Evolutionary conservation across 352 stramenopile genomes (phyloP).

Genomic region (Phytopythium cucurbitacearum): DNA sequence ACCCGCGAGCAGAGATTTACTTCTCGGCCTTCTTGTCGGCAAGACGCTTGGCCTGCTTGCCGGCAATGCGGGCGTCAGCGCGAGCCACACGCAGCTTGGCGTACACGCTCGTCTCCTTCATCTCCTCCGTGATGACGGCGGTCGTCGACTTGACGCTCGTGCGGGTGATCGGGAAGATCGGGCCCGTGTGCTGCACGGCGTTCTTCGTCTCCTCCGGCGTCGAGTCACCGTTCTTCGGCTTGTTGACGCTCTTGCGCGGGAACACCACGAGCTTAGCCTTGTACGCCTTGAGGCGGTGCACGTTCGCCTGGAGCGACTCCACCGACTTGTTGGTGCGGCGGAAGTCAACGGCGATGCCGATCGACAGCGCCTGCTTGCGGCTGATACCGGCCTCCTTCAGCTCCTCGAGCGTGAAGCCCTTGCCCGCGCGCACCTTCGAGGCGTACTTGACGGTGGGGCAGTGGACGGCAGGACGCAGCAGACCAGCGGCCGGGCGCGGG

Average conservation of each 20-base stretch:
- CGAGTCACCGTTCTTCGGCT: constrained; percentile 94
- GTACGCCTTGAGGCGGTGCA: constrained; percentile 98
- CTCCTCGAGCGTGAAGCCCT: constrained; percentile 99
- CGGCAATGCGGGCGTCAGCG: constrained; percentile 81
- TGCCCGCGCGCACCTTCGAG: constrained; percentile 96
- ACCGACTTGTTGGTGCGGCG: constrained; percentile 97
- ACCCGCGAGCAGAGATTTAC: constrained; percentile 38
- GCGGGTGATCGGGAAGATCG: constrained; percentile 76
- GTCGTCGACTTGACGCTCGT: constrained; percentile 73
- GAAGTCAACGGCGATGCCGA: constrained; percentile 99
- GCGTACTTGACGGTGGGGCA: constrained; percentile 98
- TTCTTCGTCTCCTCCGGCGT: constrained; percentile 88
- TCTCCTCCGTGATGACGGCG: constrained; percentile 80
- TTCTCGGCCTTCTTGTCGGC: constrained; percentile 86
- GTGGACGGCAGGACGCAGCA: constrained; percentile 96
- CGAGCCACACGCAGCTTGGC: constrained; percentile 80
- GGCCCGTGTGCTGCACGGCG: constrained; percentile 87
- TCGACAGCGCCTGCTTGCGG: constrained; percentile 93
- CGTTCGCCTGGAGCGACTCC: constrained; percentile 95
- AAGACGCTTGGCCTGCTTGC: constrained; percentile 88
- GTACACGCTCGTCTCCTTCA: constrained; percentile 84
- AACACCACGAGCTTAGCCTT: constrained; percentile 99
- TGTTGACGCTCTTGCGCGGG: constrained; percentile 94
- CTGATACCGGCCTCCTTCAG: constrained; percentile 97
- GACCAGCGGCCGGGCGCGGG: constrained; percentile 93